Conservation (phyloP, 805 yeast genomes). For the Lachancea nothofagi region DNA sequence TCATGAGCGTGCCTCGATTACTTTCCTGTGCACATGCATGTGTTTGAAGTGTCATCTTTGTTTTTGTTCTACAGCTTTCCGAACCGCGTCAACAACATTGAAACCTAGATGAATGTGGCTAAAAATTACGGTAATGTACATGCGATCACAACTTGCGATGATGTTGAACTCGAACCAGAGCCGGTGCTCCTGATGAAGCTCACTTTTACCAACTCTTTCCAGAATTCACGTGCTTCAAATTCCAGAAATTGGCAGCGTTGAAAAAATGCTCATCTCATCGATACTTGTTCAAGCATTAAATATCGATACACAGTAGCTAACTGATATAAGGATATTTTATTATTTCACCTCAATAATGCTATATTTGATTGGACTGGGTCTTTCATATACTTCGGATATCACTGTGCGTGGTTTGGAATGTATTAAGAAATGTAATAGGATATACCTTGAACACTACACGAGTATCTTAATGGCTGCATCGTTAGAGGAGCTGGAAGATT, state of each 20-base stretch:
- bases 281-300: no score
- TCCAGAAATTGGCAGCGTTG: background rate
- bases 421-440: conserved; percentile 76
- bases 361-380: conserved; percentile 86
- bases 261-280: background rate
- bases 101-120: no score
- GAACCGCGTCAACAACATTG: no score
- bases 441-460: conserved; percentile 94
- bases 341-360: conserved; percentile 49
- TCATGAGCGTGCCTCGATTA: no score
- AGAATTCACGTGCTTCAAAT: background rate
- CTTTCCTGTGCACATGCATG: no score
- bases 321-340: no score
- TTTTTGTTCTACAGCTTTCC: no score
- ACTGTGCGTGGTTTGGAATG: conserved; percentile 91
- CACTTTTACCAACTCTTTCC: background rate
- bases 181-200: background rate
- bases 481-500: conserved; percentile 63
- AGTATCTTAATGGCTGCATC: conserved; percentile 93
- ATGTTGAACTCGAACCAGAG: no score
- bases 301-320: no score
- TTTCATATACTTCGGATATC: conserved; percentile 82
- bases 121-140: no score
- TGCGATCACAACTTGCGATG: no score
- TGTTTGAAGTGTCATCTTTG: no score